Base-by-base conservation (phyloP, 805 yeast genomes). In the Scheffersomyces ergatensis region DNA sequence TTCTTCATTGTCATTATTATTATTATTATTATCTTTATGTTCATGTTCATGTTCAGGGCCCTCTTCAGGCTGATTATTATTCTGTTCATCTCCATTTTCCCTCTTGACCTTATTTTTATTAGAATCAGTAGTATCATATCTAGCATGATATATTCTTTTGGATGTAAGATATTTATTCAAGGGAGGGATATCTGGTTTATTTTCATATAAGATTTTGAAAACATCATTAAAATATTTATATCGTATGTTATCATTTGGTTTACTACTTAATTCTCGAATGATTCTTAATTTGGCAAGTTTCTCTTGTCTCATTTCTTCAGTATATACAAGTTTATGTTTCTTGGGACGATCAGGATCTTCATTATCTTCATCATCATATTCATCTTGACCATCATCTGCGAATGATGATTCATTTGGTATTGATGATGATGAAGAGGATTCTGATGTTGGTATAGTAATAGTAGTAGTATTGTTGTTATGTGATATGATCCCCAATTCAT, bases 131-230 rank as follows among this genome's bases (percentile, higher is more conserved):
- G 66, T 45, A 34, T 56, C 57, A 51, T 76, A 80, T 19, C 80
- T 71, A 1, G 82, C 82, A 48, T 77, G 81, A 47, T 74, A 76
- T 19, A 78, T 76, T 43, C 80, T 58, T 9, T 75, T 67, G 2
- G 67, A 63, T 9, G 73, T 60, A 21, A 61, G 62, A 54, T 79
- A 81, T 6, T 59, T 60, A 20, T 63, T 63, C 34, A 82, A 58
- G 18, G 63, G 59, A 0, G 58, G 54, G 2, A 77, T 60, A 5
- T 58, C 48, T 1, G 88, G 88, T 46, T 61, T 64, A 11, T 74
- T 73, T 14, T 62, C 54, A 36, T 63, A 53, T 39, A 75, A 52
- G 3, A 66, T 58, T 4, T 65, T 56, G 47, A 79, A 75, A 8
- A 79, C 65, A 1, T 51, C 42, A 18, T 63, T 57, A 50, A 70